Percentiles rank a stretch among this genome's conserved stretches.
Evolutionary conservation across 371 early-diverging fungal species (phyloP).

Genomic region (Syncephalastrum sp.): DNA sequence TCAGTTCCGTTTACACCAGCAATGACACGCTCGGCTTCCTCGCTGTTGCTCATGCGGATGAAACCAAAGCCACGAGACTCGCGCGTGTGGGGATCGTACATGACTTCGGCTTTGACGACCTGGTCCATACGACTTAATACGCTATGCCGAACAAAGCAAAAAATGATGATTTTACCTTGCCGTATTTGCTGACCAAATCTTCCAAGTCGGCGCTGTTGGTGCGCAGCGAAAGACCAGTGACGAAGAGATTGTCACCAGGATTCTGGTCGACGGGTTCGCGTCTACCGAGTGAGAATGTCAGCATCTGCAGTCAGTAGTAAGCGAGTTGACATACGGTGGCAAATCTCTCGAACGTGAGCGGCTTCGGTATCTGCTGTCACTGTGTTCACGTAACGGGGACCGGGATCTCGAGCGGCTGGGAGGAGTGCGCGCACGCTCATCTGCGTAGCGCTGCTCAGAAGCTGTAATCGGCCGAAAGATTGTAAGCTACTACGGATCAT

Average conservation of each 20-base stretch:
- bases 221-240: slow-evolving; percentile 66
- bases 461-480: too few species aligned
- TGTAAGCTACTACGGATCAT: too few species aligned
- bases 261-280: slow-evolving; percentile 47
- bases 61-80: slow-evolving; percentile 88
- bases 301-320: not conserved
- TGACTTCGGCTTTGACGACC: slow-evolving; percentile 71
- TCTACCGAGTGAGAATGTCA: slow-evolving; percentile 9
- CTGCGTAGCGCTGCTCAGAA: slow-evolving; percentile 37
- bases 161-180: slow-evolving; percentile 47
- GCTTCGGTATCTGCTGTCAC: slow-evolving; percentile 49
- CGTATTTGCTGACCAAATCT: slow-evolving; percentile 73
- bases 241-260: slow-evolving; percentile 79
- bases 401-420: slow-evolving; percentile 49
- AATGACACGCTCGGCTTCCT: slow-evolving; percentile 75
- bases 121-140: slow-evolving; percentile 13
- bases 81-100: slow-evolving; percentile 80
- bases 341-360: slow-evolving; percentile 46
- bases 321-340: slow-evolving; percentile 18
- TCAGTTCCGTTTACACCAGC: slow-evolving; percentile 63
- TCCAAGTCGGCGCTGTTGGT: slow-evolving; percentile 67
- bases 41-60: slow-evolving; percentile 70
- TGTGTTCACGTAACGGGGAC: slow-evolving; percentile 43
- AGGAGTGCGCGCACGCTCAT: slow-evolving; percentile 46
- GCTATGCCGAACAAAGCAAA: not conserved